A percentile compares a stretch with the other conserved stretches of the same genome.
These are phyloP conservation scores for Purpureocillium takamizusanense DNA, from an alignment of 2,329 filamentous ascomycete species.

Conservation along the genomic window DNA sequence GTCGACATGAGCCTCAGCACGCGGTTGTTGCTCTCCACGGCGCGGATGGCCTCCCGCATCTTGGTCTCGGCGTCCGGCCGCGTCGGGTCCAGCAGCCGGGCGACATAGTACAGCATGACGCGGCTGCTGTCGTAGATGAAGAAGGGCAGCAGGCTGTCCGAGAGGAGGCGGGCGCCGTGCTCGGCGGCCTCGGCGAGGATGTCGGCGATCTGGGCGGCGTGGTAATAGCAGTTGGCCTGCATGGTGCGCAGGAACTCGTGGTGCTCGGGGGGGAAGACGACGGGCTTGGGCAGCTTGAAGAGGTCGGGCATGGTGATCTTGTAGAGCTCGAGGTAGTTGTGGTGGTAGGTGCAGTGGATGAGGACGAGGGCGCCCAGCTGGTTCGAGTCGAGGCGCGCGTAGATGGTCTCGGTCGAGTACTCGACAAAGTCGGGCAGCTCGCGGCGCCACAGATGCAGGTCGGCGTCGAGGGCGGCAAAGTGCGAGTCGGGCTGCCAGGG, in stretches of 20 bases:
- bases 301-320: slow-evolving; percentile 35
- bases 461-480: slow-evolving; percentile 29
- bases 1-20: slow-evolving; percentile 26
- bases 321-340: slow-evolving; percentile 35
- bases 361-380: slow-evolving; percentile 34
- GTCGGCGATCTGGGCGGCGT: slow-evolving; percentile 26
- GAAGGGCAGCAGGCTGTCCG: slow-evolving; percentile 34
- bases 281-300: slow-evolving; percentile 31
- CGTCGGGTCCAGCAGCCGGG: slow-evolving; percentile 27
- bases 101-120: slow-evolving; percentile 39
- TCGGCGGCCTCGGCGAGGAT: slow-evolving; percentile 29
- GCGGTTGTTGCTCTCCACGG: slow-evolving; percentile 29
- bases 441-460: slow-evolving; percentile 29
- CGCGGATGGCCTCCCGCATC: slow-evolving; percentile 26
- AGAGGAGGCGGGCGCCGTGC: slow-evolving; percentile 29
- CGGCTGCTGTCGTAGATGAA: slow-evolving; percentile 38
- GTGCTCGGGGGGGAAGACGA: slow-evolving; percentile 29
- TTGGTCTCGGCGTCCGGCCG: slow-evolving; percentile 23
- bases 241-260: slow-evolving; percentile 24
- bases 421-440: slow-evolving; percentile 33
- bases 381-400: slow-evolving; percentile 35
- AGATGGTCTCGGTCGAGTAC: slow-evolving; percentile 33
- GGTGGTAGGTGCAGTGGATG: slow-evolving; percentile 37
- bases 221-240: slow-evolving; percentile 27
- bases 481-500: slow-evolving; percentile 34